Evolutionary conservation across 768 basidiomycete genomes (phyloP).

Genomic region (Rhodotorula diobovata): DNA sequence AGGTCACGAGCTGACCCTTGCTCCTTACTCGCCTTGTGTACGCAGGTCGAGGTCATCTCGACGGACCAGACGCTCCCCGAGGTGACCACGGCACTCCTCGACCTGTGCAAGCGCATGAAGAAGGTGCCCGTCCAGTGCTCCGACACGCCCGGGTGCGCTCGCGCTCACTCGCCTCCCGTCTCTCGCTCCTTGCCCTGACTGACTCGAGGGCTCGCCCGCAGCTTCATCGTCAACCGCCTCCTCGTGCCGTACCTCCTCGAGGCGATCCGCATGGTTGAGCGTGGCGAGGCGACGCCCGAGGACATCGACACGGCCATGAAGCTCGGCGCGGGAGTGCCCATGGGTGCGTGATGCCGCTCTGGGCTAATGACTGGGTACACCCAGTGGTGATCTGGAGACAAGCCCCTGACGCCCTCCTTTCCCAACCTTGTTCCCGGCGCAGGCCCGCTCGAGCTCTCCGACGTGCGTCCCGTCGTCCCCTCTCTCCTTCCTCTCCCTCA

Average conservation of each 20-base stretch:
- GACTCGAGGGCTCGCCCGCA: not conserved
- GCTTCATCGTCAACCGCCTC: slow-evolving; percentile 51
- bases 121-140: slow-evolving; percentile 51
- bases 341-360: not conserved
- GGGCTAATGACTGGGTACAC: not conserved
- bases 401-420: not conserved
- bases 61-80: slow-evolving; percentile 47
- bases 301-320: slow-evolving; percentile 54
- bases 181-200: not conserved
- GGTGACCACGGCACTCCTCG: slow-evolving; percentile 47
- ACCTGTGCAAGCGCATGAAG: slow-evolving; percentile 48
- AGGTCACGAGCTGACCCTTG: no score
- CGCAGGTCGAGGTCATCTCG: slow-evolving; percentile 49
- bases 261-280: slow-evolving; percentile 51
- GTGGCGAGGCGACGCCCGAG: slow-evolving; percentile 50
- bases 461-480: slow-evolving; percentile 16
- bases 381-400: no score
- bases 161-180: not conserved
- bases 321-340: slow-evolving; percentile 48
- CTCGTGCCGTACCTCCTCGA: slow-evolving; percentile 53
- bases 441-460: slow-evolving; percentile 46
- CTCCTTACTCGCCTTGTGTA: no score
- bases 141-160: slow-evolving; percentile 50
- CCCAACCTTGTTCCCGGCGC: slow-evolving; percentile 36
- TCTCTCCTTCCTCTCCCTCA: not conserved